Evolutionary conservation across 2,329 filamentous ascomycete species (phyloP), one percentile per base, ranked within the genome.

Genomic region (Fusarium sp.): DNA sequence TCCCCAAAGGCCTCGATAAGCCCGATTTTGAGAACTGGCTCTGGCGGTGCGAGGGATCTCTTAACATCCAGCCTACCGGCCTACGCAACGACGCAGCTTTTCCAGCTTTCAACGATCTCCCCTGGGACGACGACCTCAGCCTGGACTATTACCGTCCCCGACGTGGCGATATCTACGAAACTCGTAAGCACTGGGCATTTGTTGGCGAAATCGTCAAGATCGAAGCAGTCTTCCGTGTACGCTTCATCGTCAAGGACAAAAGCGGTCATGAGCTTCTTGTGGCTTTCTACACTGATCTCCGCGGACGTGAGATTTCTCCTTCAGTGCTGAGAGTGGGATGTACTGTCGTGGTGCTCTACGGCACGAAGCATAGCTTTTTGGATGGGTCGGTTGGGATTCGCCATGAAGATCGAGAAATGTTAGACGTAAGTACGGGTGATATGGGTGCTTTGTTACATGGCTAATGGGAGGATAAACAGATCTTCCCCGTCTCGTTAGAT

Each of bases 131-230:
- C 5, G 13, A 51, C 0, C 45, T 41, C 1, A n/a, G 30, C 3
- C 10, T 26, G 0, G 24, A 40, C 13, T 50, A 26, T 15, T 69
- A 43, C 20, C 28, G 48, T 14, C 6, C 22, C 9, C 17, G 10
- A 2, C n/a, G 32, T 10, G 30, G 37, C 3, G 39, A 35, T 8
- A 37, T 7, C 15, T 59, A 50, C 26, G 26, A 35, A 9, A 56
- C 52, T 17, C 24, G 41, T 4, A 56, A 49, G 19, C 57, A 68
- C 48, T 71, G 68, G 69, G 50, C 37, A 3, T 62, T 71, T 14
- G 22, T 71, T 1, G 66, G 43, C 14, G 63, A 71, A 22, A 68
- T 71, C 15, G 40, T 57, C 3, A 9, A 56, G 6, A 20, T 58
- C 5, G 20, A 49, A 0, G 19, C 22, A 2, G 0, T 24, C 1